Evolutionary conservation across 176 grass and related monocot species (phyloP), one percentile per base, ranked within the genome.

Genomic region (Eremochloa ophiuroides): DNA sequence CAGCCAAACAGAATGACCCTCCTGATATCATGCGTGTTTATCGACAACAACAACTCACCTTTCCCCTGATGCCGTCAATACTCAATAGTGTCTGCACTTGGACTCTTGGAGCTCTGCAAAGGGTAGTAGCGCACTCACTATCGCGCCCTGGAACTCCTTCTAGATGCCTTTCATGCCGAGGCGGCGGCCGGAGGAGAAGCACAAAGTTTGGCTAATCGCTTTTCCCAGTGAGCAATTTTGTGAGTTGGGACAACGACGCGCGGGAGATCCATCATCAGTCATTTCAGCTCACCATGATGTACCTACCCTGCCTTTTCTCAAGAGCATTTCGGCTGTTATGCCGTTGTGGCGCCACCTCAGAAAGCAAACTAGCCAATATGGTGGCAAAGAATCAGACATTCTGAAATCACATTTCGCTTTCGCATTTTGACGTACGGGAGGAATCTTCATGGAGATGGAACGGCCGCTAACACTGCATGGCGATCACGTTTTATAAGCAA

Each of bases 81-180:
- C n/a, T n/a, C n/a, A n/a, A n/a, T n/a, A n/a, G n/a, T 73, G 68
- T 17, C 42, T 65, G 76, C 44, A 51, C 58, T 53, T 51, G 66
- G 17, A n/a, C n/a, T n/a, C n/a, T n/a, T 34, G 47, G 26, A 25
- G 28, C 18, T 66, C 20, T 26, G 3, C 9, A 33, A 37, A 50
- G 60, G 43, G 17, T 38, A 61, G 31, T 25, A 33, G 40, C 73
- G 59, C 68, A 25, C 68, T 56, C 47, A 10, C 69, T 31, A 47
- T 67, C 62, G 62, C 51, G 28, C 22, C 29, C 44, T 40, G 59
- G 20, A 81, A 71, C 66, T 72, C 77, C 72, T 85, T 89, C 71
- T 85, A 82, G 87, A 85, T 73, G 72, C 56, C 72, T 65, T 76
- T 46, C 7, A 23, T 9, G 3, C 27, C 30, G 41, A 23, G 1